Evolutionary conservation across 768 basidiomycete species (phyloP).

Genomic region (Lentinula lateritia): DNA sequence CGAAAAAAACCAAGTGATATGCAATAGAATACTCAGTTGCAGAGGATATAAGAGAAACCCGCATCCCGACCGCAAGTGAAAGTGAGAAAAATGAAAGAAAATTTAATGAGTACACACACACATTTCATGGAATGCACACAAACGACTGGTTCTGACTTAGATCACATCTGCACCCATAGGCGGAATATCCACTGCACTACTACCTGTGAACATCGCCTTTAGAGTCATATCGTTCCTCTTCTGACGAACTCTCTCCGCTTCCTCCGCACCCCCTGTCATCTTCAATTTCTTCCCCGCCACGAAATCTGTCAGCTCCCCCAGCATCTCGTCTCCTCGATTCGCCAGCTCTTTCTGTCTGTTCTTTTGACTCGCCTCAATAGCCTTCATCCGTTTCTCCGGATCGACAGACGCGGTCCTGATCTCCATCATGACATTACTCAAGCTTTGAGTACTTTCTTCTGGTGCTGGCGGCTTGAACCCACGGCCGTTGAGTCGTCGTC

Average conservation of each 20-base stretch:
- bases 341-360: slow-evolving; percentile 72
- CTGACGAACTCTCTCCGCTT: slow-evolving; percentile 83
- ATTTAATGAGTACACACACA: background rate
- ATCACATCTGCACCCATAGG: slow-evolving; percentile 9
- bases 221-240: slow-evolving; percentile 78
- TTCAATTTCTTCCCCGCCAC: slow-evolving; percentile 83
- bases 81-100: background rate
- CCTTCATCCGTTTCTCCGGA: slow-evolving; percentile 80
- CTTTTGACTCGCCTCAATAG: slow-evolving; percentile 87
- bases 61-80: background rate
- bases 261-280: slow-evolving; percentile 94
- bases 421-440: slow-evolving; percentile 84
- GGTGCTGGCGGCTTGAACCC: slow-evolving; percentile 55
- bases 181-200: slow-evolving; percentile 15
- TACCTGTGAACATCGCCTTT: slow-evolving; percentile 78
- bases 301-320: slow-evolving; percentile 80
- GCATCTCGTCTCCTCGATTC: slow-evolving; percentile 73
- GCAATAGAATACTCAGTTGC: background rate
- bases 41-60: background rate
- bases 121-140: background rate
- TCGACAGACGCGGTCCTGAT: slow-evolving; percentile 81
- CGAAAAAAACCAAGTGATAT: background rate
- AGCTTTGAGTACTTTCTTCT: slow-evolving; percentile 63
- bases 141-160: background rate
- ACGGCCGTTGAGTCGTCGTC: slow-evolving; percentile 32